Evolutionary conservation across 768 basidiomycete genomes (phyloP).

Genomic region (Fomitopsis pulvina): DNA sequence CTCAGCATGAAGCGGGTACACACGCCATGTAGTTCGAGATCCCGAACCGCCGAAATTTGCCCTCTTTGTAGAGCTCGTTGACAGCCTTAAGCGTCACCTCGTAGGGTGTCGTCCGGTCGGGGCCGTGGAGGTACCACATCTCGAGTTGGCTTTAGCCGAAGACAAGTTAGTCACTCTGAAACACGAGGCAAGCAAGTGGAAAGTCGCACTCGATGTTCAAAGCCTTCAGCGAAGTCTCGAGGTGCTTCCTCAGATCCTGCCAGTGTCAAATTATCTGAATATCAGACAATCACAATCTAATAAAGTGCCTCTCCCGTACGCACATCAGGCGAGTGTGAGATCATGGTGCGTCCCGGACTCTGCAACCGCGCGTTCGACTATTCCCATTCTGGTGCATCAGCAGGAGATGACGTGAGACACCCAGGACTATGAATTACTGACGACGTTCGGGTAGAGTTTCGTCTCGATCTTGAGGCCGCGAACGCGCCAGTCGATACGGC

Average conservation of each 20-base stretch:
- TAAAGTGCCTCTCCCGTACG: neutral
- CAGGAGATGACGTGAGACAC: neutral
- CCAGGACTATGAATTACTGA: neutral
- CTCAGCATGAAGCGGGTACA: too few species aligned
- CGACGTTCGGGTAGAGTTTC: conserved; percentile 31
- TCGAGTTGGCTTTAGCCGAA: conserved; percentile 24
- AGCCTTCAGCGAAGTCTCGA: conserved; percentile 31
- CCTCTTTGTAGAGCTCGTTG: conserved; percentile 42
- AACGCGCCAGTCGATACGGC: conserved; percentile 40
- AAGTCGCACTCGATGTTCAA: conserved; percentile 38
- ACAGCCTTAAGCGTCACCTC: conserved; percentile 39
- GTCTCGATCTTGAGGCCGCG: conserved; percentile 52
- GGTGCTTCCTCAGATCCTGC: conserved; percentile 28
- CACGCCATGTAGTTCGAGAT: conserved; percentile 37
- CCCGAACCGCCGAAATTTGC: conserved; percentile 41
- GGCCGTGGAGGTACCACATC: conserved; percentile 42
- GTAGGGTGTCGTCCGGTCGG: conserved; percentile 35
- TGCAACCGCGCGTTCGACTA: conserved; percentile 3
- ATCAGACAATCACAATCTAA: neutral
- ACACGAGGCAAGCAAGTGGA: neutral
- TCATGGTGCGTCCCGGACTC: neutral
- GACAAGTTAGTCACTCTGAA: neutral
- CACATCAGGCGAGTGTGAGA: conserved; percentile 19
- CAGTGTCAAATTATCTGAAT: neutral
- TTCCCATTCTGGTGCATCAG: conserved; percentile 16